A percentile compares a stretch with the other conserved stretches of the same genome.
These are phyloP conservation scores for Candida sanyaensis DNA, from an alignment of 1,139 yeast genomes.

Conservation along the genomic window DNA sequence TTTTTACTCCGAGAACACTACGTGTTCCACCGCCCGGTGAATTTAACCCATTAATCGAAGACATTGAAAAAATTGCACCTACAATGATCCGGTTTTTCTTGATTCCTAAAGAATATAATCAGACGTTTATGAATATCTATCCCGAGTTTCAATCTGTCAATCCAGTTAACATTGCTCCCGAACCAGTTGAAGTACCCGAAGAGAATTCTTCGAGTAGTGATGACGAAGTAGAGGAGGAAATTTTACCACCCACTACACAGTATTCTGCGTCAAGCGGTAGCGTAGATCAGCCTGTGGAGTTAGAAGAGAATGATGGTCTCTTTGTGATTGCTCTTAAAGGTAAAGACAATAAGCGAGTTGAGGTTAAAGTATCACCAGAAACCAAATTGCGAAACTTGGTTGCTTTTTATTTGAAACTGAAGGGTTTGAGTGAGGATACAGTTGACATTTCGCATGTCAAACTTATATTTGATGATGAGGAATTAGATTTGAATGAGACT, in stretches of 20 bases:
- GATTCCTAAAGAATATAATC: conserved; percentile 27
- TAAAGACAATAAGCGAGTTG: conserved; percentile 57
- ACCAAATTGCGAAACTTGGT: conserved; percentile 56
- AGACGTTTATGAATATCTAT: conserved; percentile 26
- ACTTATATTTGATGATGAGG: conserved; percentile 76
- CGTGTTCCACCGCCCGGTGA: conserved; percentile 33
- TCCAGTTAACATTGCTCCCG: conserved; percentile 10
- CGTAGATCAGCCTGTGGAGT: not conserved
- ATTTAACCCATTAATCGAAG: conserved; percentile 17
- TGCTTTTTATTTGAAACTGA: conserved; percentile 49
- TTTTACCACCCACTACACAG: conserved; percentile 2
- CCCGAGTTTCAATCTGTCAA: conserved; percentile 31
- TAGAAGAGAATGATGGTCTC: conserved; percentile 20
- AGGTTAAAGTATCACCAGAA: conserved; percentile 57
- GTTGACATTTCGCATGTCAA: conserved; percentile 30
- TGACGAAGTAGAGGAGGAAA: conserved; percentile 13
- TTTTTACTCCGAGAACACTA: conserved; percentile 44
- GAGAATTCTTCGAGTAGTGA: conserved; percentile 8
- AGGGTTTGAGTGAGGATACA: conserved; percentile 28
- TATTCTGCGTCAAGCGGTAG: not conserved
- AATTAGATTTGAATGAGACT: conserved; percentile 42
- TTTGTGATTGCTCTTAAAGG: conserved; percentile 66
- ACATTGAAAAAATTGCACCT: conserved; percentile 18
- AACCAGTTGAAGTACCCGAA: conserved; percentile 10
- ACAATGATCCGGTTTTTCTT: conserved; percentile 36